Evolutionary conservation across 176 grass and related monocot species (phyloP), one percentile per base, ranked within the genome.

Genomic region (Pontederia crassipes): DNA sequence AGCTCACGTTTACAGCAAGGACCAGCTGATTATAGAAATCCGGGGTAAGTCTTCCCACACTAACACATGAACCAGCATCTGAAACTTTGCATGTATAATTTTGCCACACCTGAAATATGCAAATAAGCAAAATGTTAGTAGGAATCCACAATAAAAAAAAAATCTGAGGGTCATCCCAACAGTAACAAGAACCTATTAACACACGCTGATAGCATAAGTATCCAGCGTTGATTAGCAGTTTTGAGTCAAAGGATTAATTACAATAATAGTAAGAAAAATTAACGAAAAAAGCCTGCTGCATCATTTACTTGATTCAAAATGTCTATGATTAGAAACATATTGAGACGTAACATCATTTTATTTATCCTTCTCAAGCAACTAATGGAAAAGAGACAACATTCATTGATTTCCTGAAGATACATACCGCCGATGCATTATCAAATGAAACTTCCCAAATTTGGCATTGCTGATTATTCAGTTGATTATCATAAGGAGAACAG

Each of bases 401-500:
- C 28, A 57, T 12, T 56, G 28, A 4, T 54, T 20, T 8, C 14
- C 32, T 61, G 8, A 13, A 55, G 16, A 49, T 15, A 78, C 83
- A 53, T 82, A 95, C 91, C 51, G 72, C 16, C 24, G 77, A 82
- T 52, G 91, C 91, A 60, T 90, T 95, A 17, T 70, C 83, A 47
- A 95, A 71, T 4, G 80, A 76, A 15, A 85, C 91, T 73, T 95
- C 91, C 70, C 65, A 70, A 14, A 78, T 62, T 5, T 75, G 77
- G 72, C 91, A 95, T 27, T 75, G 69, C 10, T 69, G 75, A 28
- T 95, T 80, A 48, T 75, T 77, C 29, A 85, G 67, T 0, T 87
- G 59, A 1, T 55, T 46, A 72, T 95, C 86, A 6, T 95, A 95
- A 26, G 91, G 91, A 18, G 86, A 87, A 73, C 91, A 95, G 46